Evolutionary conservation across 2,329 filamentous ascomycete species (phyloP), one percentile per base, ranked within the genome.

Genomic region (Arthroderma sp.): DNA sequence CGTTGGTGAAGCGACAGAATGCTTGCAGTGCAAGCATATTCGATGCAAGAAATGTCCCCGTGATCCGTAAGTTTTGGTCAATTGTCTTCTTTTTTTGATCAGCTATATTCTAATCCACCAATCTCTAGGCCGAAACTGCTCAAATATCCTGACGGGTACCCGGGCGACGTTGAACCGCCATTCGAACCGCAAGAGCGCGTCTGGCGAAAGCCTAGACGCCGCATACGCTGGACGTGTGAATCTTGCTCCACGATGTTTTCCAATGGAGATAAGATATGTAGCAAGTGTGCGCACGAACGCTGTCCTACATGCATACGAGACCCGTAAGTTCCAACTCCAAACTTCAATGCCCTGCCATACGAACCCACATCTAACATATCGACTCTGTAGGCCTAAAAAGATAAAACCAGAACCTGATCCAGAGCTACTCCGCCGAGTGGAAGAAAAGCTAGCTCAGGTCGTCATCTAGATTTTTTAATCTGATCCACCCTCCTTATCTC

Each of bases 1-100:
- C 57, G 61, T 64, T 1, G 57, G 69, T 4, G 69, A 72, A 30
- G 68, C 63, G 48, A 85, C 80, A 48, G 66, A 75, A 58, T 94
- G 87, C 60, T 62, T 69, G 5, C 70, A 69, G 34, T 94, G 87
- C 62, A 66, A 71, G 29, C 87, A 94, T 61, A 61, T 72, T 42
- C 79, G 85, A 44, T 94, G 86, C 68, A 84, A 78, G 34, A 81
- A 81, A 57, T 93, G 86, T 61, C 85, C 84, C 29, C 73, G 85
- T 54, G 80, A 86, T 56, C 85, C 85, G 73, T 86, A 75, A 61
- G 82, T 78, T 43, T 33, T 37, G 15, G 15, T 22, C 15, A 22
- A 22, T 22, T 30, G 27, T 8, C 10, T 27, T 11, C 30, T 33
- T 29, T 4, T 42, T 47, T 9, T 7, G 9, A 47, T 42, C n/a